These are phyloP conservation scores for Cladochytrium replicatum DNA, from an alignment of 192 early-diverging fungal species.

Conservation along the genomic window DNA sequence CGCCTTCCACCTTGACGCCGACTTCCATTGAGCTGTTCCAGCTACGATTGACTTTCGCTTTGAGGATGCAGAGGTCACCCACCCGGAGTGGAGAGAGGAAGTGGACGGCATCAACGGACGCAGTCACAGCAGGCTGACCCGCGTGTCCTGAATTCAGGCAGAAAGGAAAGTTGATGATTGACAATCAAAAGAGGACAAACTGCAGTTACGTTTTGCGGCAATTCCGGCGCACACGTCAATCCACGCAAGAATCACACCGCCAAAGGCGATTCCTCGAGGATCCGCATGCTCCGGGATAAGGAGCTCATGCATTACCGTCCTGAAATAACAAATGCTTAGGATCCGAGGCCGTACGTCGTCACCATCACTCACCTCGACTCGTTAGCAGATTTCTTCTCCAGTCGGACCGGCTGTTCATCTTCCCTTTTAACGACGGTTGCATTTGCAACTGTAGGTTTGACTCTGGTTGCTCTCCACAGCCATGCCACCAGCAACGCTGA, in stretches of 20 bases:
- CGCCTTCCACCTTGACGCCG: conserved; percentile 59
- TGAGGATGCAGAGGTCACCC: conserved; percentile 52
- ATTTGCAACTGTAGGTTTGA: too few species aligned
- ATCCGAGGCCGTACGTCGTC: too few species aligned
- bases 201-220: conserved; percentile 53
- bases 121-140: conserved; percentile 31
- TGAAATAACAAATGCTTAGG: background rate
- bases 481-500: too few species aligned
- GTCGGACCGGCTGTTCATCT: too few species aligned
- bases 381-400: too few species aligned
- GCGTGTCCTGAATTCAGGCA: conserved; percentile 2
- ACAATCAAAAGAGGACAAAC: conserved; percentile 37
- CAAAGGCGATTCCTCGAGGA: conserved; percentile 35
- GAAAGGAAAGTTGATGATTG: background rate
- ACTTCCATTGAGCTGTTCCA: conserved; percentile 68
- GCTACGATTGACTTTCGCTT: conserved; percentile 52
- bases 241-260: conserved; percentile 51
- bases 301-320: conserved; percentile 7
- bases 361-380: too few species aligned
- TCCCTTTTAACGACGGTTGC: too few species aligned
- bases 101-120: conserved; percentile 58
- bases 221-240: conserved; percentile 58
- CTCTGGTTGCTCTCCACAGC: too few species aligned
- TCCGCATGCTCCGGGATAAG: conserved; percentile 8
- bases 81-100: conserved; percentile 53